Base-by-base conservation (phyloP, 2,329 filamentous ascomycete species). In the Arthrobotrys pseudoclavata region DNA sequence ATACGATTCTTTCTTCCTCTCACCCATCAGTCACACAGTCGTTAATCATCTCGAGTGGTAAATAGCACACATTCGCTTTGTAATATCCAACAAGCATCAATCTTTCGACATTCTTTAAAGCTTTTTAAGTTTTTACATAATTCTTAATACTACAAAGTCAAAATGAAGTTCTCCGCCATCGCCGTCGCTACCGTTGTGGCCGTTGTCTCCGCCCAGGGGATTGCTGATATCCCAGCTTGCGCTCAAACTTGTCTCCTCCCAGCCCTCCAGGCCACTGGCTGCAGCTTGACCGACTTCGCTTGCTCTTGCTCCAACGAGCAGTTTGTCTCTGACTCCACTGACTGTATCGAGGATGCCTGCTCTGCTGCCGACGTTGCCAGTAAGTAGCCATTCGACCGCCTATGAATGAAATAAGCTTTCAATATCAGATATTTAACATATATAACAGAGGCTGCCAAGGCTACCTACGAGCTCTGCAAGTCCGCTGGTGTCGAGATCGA, bases 111-210 rank as follows among this genome's bases (percentile, higher is more conserved):
- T 68, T 77, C 74, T 77, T 66, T 74, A 34, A 34, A 34, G 31
- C 31, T 64, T 74, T 67, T 67, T 66, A 72, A 57, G 45, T 67
- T 40, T 62, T 71, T 64, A 69, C 50, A 48, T 67, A 62, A 77
- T 67, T 52, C 57, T 26, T 60, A 71, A 77, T 64, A 57, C 40
- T 61, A 37, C 47, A 70, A 69, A 79, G 45, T 67, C 72, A 79
- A 76, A 80, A 81, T 81, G 80, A 81, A 81, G 72, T 69, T 79
- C 77, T 79, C 76, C 63, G 62, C 75, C 69, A 47, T 79, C 64
- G 71, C 69, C 68, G 31, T 80, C 67, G 70, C 72, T 70, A 66
- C 76, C 69, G 15, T 79, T 72, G 74, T 70, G 57, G 80, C 79
- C 55, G 50, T 71, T 74, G 75, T 66, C 69, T 80, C 79, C 31